Percentiles rank a stretch among this genome's conserved stretches.
These are phyloP conservation scores for Echites panduratus DNA, from an alignment of 257 asterid genomes.

Conservation along the genomic window DNA sequence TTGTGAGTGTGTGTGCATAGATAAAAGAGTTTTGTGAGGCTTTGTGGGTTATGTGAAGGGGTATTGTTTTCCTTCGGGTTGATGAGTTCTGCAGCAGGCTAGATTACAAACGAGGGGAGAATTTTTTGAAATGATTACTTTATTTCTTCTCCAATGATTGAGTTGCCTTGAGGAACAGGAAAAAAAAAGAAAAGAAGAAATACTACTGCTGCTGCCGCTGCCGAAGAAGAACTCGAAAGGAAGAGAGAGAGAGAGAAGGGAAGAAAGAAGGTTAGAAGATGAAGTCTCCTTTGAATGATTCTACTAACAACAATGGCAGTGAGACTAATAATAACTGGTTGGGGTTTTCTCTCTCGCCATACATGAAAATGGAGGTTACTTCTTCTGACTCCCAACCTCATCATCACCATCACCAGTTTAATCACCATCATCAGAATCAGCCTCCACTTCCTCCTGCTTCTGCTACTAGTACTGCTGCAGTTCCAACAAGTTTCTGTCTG, in stretches of 20 bases:
- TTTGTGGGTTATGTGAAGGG: background rate
- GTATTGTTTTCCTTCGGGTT: conserved; percentile 12
- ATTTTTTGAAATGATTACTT: conserved; percentile 47
- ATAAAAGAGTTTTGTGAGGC: conserved; percentile 9
- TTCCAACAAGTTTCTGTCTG: conserved; percentile 34
- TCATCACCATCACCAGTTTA: conserved; percentile 14
- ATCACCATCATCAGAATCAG: conserved; percentile 15
- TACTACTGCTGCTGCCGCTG: no score
- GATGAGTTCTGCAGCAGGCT: conserved; percentile 24
- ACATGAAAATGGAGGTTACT: conserved; percentile 61
- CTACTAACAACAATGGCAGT: conserved; percentile 24
- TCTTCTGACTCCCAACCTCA: conserved; percentile 25
- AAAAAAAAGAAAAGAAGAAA: background rate
- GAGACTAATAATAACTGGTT: conserved; percentile 42
- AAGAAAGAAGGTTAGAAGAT: conserved; percentile 20
- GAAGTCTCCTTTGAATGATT: conserved; percentile 43
- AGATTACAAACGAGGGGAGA: conserved; percentile 15
- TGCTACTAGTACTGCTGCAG: conserved; percentile 17
- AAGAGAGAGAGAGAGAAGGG: conserved; percentile 4
- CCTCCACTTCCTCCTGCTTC: background rate
- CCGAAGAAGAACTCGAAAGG: conserved; percentile 5
- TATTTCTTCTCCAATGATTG: conserved; percentile 48
- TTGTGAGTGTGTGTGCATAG: conserved; percentile 7
- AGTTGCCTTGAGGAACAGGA: conserved; percentile 33
- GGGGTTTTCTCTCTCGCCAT: conserved; percentile 81